Conservation (phyloP, 768 basidiomycete species). For the Baorangia bicolor region DNA sequence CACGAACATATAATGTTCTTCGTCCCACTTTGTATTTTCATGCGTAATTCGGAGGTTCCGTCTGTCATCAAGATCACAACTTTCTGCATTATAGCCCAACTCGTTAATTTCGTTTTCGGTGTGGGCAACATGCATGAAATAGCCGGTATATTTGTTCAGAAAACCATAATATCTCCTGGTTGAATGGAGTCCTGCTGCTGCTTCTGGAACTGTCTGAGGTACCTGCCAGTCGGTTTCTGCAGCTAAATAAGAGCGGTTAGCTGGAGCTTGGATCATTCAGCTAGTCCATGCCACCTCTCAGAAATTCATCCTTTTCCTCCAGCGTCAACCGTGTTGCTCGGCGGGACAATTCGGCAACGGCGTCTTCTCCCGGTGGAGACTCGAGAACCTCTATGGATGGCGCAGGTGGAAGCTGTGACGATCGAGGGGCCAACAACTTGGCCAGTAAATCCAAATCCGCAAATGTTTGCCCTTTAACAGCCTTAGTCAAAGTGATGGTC, state of each 20-base stretch:
- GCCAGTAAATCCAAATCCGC: constrained; percentile 77
- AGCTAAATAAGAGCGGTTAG: constrained; percentile 43
- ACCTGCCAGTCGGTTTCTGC: constrained; percentile 78
- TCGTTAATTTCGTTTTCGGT: constrained; percentile 83
- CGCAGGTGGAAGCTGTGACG: constrained; percentile 32
- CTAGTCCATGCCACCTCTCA: constrained; percentile 44
- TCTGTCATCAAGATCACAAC: constrained; percentile 48
- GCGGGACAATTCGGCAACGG: constrained; percentile 42
- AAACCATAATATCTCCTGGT: constrained; percentile 68
- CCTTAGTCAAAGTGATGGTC: constrained; percentile 72
- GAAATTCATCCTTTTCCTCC: constrained; percentile 52
- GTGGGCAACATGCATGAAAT: constrained; percentile 69
- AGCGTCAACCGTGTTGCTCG: constrained; percentile 48
- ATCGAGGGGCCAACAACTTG: constrained; percentile 70
- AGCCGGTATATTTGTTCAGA: constrained; percentile 69
- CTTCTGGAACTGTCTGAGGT: constrained; percentile 57
- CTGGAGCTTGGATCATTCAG: background rate
- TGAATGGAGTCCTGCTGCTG: constrained; percentile 37
- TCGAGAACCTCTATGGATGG: constrained; percentile 61
- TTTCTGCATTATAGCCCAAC: constrained; percentile 67
- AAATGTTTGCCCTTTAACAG: constrained; percentile 62
- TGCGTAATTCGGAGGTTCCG: constrained; percentile 51
- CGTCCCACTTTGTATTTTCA: constrained; percentile 80
- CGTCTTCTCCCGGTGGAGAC: constrained; percentile 27
- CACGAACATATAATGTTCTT: constrained; percentile 78